Base-by-base conservation (phyloP, 352 stramenopile genomes). In the Pythium vanterpoolii region DNA sequence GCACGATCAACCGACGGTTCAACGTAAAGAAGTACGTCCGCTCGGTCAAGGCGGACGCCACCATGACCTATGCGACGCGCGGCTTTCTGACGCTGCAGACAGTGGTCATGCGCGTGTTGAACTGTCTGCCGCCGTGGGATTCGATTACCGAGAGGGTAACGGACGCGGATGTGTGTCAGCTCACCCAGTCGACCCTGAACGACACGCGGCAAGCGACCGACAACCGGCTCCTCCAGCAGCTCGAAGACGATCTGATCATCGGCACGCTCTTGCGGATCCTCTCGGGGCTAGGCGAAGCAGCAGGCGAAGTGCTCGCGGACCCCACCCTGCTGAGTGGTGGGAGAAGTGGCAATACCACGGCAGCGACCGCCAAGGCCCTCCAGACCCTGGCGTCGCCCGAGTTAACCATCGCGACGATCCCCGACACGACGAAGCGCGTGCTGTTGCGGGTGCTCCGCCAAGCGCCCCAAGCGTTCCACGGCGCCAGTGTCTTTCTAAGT, bases 71-170 rank as follows among this genome's bases (percentile, higher is more conserved):
- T 50, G 42, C 77, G 19, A 86, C 70, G 10, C 64, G 63, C 9
- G 83, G 83, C 5, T 93, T 93, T 49, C 74, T 90, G 60, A 89
- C 79, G 21, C 71, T 93, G 3, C 84, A 93, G 52, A 93, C 84
- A 0, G 49, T 72, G 1, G 73, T 93, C 26, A 74, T 74, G 27
- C 69, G 79, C 4, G 82, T 92, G 28, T 56, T 91, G 24, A 88
- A 86, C 56, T 91, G 83, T 27, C 62, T 86, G 13, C 83, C 83
- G 9, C 34, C 57, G 7, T 91, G 83, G 79, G 60, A 93, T 43
- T 1, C 53, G 0, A 47, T 45, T n/a, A 85, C 68, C 1, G 56
- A 75, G 27, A 30, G 44, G 9, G 47, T 71, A 9, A 10, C 18
- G 6, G 59, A 72, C 30, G 16, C 36, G 1, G 68, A 63, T 23